phyloP scores from a whole-genome alignment of 805 yeast species.

The Yarrowia sp. region DNA sequence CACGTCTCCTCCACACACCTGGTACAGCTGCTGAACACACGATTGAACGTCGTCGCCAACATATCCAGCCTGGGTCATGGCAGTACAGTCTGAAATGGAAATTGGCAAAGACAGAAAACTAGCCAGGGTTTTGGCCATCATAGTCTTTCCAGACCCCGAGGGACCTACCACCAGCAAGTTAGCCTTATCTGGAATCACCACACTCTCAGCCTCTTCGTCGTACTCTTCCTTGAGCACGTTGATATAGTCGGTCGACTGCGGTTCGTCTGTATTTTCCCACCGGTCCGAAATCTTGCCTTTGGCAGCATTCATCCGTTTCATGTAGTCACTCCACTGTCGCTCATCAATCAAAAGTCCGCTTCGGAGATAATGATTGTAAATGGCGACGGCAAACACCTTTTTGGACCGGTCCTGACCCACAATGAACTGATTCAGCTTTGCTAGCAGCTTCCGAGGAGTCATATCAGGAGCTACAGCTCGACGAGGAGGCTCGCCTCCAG shows the following conservation, averaged over 20 bases:
- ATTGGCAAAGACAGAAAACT: slow-evolving; percentile 41
- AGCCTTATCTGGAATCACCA: slow-evolving; percentile 52
- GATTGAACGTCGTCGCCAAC: slow-evolving; percentile 62
- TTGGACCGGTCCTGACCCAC: slow-evolving; percentile 57
- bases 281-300: neutral
- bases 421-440: slow-evolving; percentile 49
- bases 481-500: slow-evolving; percentile 13
- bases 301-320: neutral
- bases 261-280: neutral
- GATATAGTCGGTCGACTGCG: neutral
- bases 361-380: slow-evolving; percentile 55
- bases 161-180: slow-evolving; percentile 58
- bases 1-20: slow-evolving; percentile 50
- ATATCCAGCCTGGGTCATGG: slow-evolving; percentile 61
- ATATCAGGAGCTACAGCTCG: slow-evolving; percentile 27
- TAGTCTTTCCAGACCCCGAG: slow-evolving; percentile 62
- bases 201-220: slow-evolving; percentile 36
- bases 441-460: slow-evolving; percentile 47
- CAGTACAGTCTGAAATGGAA: slow-evolving; percentile 59
- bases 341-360: neutral
- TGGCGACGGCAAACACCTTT: slow-evolving; percentile 58
- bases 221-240: slow-evolving; percentile 4
- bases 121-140: slow-evolving; percentile 25
- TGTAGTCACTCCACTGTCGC: neutral
- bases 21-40: slow-evolving; percentile 52